Evolutionary conservation across 225 moss, liverwort and hornwort genomes (phyloP), one percentile per base, ranked within the genome.

Genomic region (Marchantia polymorpha): DNA sequence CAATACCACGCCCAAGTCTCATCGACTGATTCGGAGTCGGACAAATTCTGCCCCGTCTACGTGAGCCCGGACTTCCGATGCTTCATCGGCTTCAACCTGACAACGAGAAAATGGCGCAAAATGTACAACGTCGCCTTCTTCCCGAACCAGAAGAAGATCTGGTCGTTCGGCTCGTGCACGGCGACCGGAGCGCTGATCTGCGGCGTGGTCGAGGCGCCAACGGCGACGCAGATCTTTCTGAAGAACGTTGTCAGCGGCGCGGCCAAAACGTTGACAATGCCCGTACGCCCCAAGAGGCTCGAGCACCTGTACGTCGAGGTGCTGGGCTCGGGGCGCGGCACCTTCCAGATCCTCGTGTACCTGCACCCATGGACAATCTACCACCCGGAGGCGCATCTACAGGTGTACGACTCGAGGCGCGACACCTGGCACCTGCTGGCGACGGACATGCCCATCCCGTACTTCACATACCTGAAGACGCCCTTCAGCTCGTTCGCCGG

Each of bases 401-500:
- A 71, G n/a, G 50, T 71, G 8, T 49, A 71, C n/a, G 49, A 71
- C n/a, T 71, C 70, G 46, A 71, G 50, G n/a, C 70, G 12, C n/a
- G 70, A 22, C 31, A 17, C 70, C 1, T 71, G 70, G 70, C 50
- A 49, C 70, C 20, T 49, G 48, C 19, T 71, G 70, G 70, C 49
- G 14, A 71, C 48, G 22, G 70, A 71, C 48, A 71, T 71, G 70
- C 70, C 70, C 17, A 71, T 71, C 48, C 70, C 70, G 0, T 71
- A 19, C 48, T 71, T 71, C 70, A 71, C 70, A 48, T 39, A 71
- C 22, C 48, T 71, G 5, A 47, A 49, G n/a, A 71, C 48, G 16
- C 70, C 70, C 12, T 71, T 71, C 70, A 47, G 22, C 70, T 20
- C 70, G n/a, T 71, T 71, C 19, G 70, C 70, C 20, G 70, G 70